Base-by-base conservation (phyloP, 2,329 filamentous ascomycete genomes). In the Dichotomopilus funicola region DNA sequence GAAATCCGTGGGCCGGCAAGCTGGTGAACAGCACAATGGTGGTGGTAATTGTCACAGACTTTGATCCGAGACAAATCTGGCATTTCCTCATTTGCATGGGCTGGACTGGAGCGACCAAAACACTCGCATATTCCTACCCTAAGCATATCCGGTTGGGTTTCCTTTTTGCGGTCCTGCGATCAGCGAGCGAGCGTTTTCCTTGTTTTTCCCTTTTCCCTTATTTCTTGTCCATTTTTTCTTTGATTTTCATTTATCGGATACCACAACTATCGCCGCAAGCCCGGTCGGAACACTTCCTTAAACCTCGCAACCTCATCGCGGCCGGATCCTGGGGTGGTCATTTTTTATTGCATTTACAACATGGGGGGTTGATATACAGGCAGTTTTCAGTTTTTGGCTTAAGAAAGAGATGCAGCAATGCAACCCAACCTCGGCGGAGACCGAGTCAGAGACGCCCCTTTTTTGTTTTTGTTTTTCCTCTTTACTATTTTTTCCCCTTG, bases 371-470 rank as follows among this genome's bases (percentile, higher is more conserved):
- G 67, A 70, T 62, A 75, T 73, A 75, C 71, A 72, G 71, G 73
- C 72, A 73, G 73, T 70, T 68, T 68, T 63, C 62, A 60, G 51
- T 65, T 66, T 65, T 65, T 63, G 62, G 62, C 63, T 64, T 80
- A 81, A 78, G 82, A 12, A 82, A 74, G 74, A 79, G 78, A 78
- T 75, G 80, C 80, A 83, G 80, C 80, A 81, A 83, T 83, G 80
- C 80, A 80, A 73, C 57, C 60, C 58, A 49, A 49, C 58, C 59
- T 62, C 63, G 60, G 63, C 63, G 51, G 36, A 62, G 60, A 58
- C 62, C 63, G 62, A 59, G 46, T 47, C 41, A 60, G 55, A 61
- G 55, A 62, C 58, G 53, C 42, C 54, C 27, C 47, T 37, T 62
- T 63, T 64, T 60, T 58, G 50, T 51, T 59, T 58, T 55, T 58